Evolutionary conservation across 352 stramenopile genomes (phyloP).

Genomic region (Globisporangium spiculum): DNA sequence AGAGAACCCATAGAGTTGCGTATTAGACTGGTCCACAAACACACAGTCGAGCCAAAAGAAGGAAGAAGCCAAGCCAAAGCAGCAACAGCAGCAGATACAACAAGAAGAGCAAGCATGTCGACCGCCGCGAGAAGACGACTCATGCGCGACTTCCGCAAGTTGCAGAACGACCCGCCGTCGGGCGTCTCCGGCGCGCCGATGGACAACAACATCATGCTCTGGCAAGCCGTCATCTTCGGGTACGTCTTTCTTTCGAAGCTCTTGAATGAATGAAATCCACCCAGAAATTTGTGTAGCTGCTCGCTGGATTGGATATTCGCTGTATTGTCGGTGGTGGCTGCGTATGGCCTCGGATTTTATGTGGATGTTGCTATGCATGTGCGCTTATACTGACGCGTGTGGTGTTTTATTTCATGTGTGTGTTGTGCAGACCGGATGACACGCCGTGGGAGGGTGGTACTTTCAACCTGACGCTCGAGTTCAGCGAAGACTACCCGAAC

Average conservation of each 20-base stretch:
- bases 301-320: neutral
- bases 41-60: neutral
- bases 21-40: conserved; percentile 3
- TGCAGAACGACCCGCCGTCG: conserved; percentile 98
- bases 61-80: neutral
- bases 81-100: conserved; percentile 1
- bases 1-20: conserved; percentile 6
- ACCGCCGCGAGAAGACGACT: conserved; percentile 94
- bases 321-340: neutral
- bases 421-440: conserved; percentile 94
- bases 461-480: conserved; percentile 98
- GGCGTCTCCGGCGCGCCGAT: conserved; percentile 96
- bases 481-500: conserved; percentile 99
- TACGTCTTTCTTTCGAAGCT: conserved; percentile 20
- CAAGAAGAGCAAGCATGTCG: conserved; percentile 74
- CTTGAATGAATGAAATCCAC: neutral
- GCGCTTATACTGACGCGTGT: neutral
- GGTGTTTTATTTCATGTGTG: neutral
- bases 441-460: conserved; percentile 98
- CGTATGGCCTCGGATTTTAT: no score
- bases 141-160: conserved; percentile 96
- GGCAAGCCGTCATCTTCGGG: conserved; percentile 91
- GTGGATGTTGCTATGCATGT: neutral
- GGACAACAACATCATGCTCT: conserved; percentile 99
- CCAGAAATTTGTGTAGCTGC: neutral